These are phyloP conservation scores for Dioscorea zingiberensis DNA, from an alignment of 106 monocot genomes.

Conservation along the genomic window DNA sequence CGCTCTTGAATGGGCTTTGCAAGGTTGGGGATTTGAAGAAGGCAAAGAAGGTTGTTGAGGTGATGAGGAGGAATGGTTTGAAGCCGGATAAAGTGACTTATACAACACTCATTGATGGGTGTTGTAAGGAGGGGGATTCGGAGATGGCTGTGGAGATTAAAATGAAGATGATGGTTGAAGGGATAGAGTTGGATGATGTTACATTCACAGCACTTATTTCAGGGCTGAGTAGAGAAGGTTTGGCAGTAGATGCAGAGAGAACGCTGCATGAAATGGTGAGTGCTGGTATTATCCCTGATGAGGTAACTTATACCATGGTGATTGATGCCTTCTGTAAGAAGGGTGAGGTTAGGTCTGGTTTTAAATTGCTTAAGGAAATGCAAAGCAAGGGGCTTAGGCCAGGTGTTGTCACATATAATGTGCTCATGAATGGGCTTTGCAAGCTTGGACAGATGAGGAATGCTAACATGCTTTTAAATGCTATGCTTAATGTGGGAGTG, in stretches of 20 bases:
- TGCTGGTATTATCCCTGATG: constrained; percentile 45
- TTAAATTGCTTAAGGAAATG: constrained; percentile 66
- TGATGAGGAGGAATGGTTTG: constrained; percentile 48
- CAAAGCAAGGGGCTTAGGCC: constrained; percentile 43
- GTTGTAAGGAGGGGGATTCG: constrained; percentile 65
- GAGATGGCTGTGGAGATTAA: constrained; percentile 37
- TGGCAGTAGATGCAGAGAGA: constrained; percentile 35
- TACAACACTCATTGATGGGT: constrained; percentile 80
- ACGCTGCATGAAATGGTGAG: constrained; percentile 52
- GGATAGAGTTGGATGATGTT: constrained; percentile 55
- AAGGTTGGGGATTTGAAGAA: constrained; percentile 40
- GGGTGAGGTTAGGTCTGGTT: constrained; percentile 61
- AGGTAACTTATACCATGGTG: constrained; percentile 51
- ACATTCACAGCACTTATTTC: constrained; percentile 72
- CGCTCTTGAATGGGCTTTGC: constrained; percentile 61
- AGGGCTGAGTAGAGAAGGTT: constrained; percentile 54
- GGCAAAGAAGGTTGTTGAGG: constrained; percentile 35
- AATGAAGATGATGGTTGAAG: constrained; percentile 43
- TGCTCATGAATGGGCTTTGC: constrained; percentile 72
- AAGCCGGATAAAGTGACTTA: constrained; percentile 77
- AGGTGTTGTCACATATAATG: constrained; percentile 74
- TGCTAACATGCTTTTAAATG: constrained; percentile 68
- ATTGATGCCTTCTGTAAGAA: constrained; percentile 66
- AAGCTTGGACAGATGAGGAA: constrained; percentile 90
- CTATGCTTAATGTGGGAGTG: constrained; percentile 81